Evolutionary conservation across 148 eudicot genomes (phyloP), one percentile per base, ranked within the genome.

Genomic region (Rhododendron henanense): DNA sequence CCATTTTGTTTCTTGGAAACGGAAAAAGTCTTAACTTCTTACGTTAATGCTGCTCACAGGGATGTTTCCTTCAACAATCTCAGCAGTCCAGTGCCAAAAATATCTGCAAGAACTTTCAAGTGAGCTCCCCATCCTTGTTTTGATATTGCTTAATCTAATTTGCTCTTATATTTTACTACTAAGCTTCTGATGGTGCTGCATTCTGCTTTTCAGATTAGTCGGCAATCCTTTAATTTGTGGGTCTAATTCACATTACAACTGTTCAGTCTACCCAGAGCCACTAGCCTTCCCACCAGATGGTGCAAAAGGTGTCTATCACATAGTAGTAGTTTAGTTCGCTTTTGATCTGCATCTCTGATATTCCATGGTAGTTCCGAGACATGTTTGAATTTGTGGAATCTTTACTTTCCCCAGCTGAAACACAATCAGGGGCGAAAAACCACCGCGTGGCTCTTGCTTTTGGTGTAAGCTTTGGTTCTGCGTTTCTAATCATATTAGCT

Each of bases 41-140:
- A 28, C 7, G 48, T 79, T 25, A 78, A 80, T 31, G 74, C 76
- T 84, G 41, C 53, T 83, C 88, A 53, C 87, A 96, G 99, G 89
- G 99, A 96, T 86, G 89, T 96, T 57, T 95, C 99, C 10, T 96
- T 92, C 87, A 96, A 96, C 93, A 96, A 94, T 88, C 90, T 96
- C 59, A 96, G 99, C 84, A 96, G 96, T 78, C 87, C 95, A 14
- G 67, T 95, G 89, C 98, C 98, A n/a, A 95, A 92, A 86, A 84
- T 96, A 82, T 89, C 95, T 15, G 92, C 99, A 16, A 90, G 94
- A 89, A 92, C 96, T 80, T 93, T 94, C 92, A 94, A 91, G 98
- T 95, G 86, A 85, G 94, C 81, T 73, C 23, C 83, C 57, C 71
- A 41, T 21, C 3, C 21, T 84, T 48, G 8, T 33, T 48, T 63